phyloP scores from a whole-genome alignment of 2,329 filamentous ascomycete species.

The Coniochaeta sp. region DNA sequence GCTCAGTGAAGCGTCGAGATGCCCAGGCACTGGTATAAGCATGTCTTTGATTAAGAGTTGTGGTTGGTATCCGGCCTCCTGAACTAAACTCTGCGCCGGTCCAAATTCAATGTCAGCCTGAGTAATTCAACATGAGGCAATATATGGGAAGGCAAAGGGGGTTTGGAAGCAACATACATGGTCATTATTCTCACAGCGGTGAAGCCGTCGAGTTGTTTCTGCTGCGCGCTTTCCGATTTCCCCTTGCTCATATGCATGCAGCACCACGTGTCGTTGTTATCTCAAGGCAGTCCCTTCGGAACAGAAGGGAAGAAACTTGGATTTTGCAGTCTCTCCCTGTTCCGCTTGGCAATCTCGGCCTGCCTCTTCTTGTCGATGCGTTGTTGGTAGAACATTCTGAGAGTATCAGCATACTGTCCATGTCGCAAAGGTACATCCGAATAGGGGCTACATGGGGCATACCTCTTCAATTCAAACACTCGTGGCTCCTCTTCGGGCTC shows the following conservation, averaged over 20 bases:
- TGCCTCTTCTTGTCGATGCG: constrained; percentile 72
- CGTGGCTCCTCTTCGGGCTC: constrained; percentile 61
- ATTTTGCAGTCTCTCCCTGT: constrained; percentile 71
- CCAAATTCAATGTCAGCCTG: no score
- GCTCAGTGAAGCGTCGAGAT: no score
- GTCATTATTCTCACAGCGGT: no score
- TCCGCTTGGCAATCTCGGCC: constrained; percentile 71
- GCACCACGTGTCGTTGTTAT: background rate
- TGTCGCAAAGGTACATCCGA: background rate
- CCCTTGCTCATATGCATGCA: background rate
- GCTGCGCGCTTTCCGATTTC: no score
- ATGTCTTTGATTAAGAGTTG: no score
- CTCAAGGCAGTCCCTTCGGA: constrained; percentile 53
- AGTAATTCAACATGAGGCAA: no score
- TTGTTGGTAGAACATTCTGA: constrained; percentile 78
- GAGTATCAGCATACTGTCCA: background rate
- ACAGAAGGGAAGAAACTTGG: constrained; percentile 80
- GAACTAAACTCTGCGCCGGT: no score
- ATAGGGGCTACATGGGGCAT: constrained; percentile 6
- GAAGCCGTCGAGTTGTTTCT: no score
- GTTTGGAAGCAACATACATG: no score
- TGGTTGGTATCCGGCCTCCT: no score
- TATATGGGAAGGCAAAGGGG: no score
- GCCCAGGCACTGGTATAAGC: no score
- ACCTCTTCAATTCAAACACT: constrained; percentile 81